phyloP scores from a whole-genome alignment of 1,139 yeast genomes.

The Candida freyschussii region DNA sequence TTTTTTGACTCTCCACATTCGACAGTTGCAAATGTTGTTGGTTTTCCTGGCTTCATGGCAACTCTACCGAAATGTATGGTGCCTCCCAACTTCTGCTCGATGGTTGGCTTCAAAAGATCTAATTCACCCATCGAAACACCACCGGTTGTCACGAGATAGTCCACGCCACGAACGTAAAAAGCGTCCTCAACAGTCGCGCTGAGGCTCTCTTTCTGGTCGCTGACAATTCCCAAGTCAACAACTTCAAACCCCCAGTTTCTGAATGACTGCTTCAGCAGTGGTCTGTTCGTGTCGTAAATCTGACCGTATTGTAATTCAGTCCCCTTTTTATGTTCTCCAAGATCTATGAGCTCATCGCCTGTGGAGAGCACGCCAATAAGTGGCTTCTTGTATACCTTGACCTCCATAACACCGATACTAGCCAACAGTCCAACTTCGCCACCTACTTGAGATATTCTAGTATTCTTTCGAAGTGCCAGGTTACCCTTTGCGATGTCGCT shows the following conservation, averaged over 20 bases:
- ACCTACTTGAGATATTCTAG: conserved; percentile 34
- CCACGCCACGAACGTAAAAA: conserved; percentile 27
- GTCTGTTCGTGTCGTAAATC: conserved; percentile 46
- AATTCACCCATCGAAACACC: conserved; percentile 55
- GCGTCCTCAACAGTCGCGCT: conserved; percentile 26
- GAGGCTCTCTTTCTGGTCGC: conserved; percentile 30
- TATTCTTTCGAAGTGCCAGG: conserved; percentile 32
- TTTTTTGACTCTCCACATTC: conserved; percentile 16
- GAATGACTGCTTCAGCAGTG: conserved; percentile 35
- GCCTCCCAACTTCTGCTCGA: conserved; percentile 38
- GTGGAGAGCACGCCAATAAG: conserved; percentile 43
- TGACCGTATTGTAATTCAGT: conserved; percentile 33
- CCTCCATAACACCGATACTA: conserved; percentile 35
- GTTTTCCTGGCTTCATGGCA: conserved; percentile 52
- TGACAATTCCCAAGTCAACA: conserved; percentile 40
- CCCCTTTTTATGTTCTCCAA: conserved; percentile 11
- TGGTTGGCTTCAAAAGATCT: conserved; percentile 43
- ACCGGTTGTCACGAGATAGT: conserved; percentile 44
- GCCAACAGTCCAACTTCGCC: conserved; percentile 46
- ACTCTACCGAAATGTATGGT: conserved; percentile 46
- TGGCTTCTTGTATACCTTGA: conserved; percentile 38
- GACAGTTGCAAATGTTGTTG: conserved; percentile 47
- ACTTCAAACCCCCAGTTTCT: conserved; percentile 30
- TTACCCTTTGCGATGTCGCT: conserved; percentile 38
- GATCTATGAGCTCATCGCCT: conserved; percentile 43